Base-by-base conservation (phyloP, 495 filamentous ascomycete species). In the Letharia lupina region DNA sequence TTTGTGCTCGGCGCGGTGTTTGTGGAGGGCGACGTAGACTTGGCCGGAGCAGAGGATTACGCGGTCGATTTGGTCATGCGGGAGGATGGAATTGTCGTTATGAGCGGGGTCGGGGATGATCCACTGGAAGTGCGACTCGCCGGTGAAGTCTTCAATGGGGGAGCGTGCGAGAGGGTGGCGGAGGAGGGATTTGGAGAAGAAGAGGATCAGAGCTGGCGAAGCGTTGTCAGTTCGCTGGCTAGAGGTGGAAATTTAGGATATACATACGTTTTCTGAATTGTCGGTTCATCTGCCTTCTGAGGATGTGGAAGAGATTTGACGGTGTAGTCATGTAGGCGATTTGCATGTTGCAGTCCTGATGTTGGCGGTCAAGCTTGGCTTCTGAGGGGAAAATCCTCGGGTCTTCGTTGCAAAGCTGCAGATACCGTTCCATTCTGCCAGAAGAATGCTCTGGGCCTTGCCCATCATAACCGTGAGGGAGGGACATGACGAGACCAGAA, bases 301-400 rank as follows among this genome's bases (percentile, higher is more conserved):
- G 83, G 70, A 96, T 87, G 80, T 98, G 94, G 87, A 98, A 98
- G 73, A 93, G 73, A 79, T 98, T 98, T 65, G 94, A 80, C 45
- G 94, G 94, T 31, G 83, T 87, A 35, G 93, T 98, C 87, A 93
- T 90, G 83, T 90, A 95, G 65, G 85, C 90, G 75, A 98, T 88
- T 82, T 98, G 94, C 91, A 98, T 96, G 79, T 98, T 98, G 83
- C 90, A 95, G 79, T 98, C 94, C 79, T 98, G 94, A 81, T 98
- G 94, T 77, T 98, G 94, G 71, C 94, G 91, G 41, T 96, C 88
- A 60, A 98, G 85, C 82, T 94, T 96, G 67, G 95, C 90, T 33
- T 81, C 77, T 4, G 84, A 79, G 58, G 94, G 94, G 86, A 91
- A 98, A 67, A 95, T 81, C 63, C 95, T 89, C 42, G 94, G 91